Base-by-base conservation (phyloP, 1,139 yeast species). In the Scheffersomyces quercinus region DNA sequence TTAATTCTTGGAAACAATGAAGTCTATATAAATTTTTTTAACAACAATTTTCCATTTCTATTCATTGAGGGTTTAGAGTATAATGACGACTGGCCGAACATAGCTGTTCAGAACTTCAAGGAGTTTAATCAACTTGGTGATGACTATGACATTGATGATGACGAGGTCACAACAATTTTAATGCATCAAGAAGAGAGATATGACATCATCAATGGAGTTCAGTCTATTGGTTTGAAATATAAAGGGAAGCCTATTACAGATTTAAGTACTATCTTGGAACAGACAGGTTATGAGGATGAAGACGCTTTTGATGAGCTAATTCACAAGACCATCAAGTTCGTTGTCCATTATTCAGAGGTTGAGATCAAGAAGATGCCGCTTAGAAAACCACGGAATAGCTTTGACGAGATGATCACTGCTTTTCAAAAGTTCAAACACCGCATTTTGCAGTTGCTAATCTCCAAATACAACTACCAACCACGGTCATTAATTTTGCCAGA, bases 41-140 rank as follows among this genome's bases (percentile, higher is more conserved):
- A 46, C 13, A 45, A 46, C 35, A 42, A 46, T 12, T 38, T 59
- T 5, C 59, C 60, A 7, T 40, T 55, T 3, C 42, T 60, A 11
- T 47, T 56, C 34, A 44, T 51, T 10, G 48, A 48, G 1, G 58
- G 47, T n/a, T 42, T 59, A 24, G 32, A 42, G 15, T 58, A 58
- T 38, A 51, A 57, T 42, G 35, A 32, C 13, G 41, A 48, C 4
- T 59, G 64, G 64, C 37, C 31, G 2, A 28, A 29, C 3, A 49
- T 39, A 9, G 45, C 45, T 12, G 29, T 35, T 33, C 45, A 39
- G 11, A 40, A 47, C 16, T 39, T 45, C 35, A 40, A 28, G 20
- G 35, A 31, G 12, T 31, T 13, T 24, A 47, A 43, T 13, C 50
- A 47, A 15, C 35, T 55, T 13, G 43, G 45, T 6, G 49, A 46